phyloP scores from a whole-genome alignment of 345 rosid species.

The Sonneratia caseolaris region DNA sequence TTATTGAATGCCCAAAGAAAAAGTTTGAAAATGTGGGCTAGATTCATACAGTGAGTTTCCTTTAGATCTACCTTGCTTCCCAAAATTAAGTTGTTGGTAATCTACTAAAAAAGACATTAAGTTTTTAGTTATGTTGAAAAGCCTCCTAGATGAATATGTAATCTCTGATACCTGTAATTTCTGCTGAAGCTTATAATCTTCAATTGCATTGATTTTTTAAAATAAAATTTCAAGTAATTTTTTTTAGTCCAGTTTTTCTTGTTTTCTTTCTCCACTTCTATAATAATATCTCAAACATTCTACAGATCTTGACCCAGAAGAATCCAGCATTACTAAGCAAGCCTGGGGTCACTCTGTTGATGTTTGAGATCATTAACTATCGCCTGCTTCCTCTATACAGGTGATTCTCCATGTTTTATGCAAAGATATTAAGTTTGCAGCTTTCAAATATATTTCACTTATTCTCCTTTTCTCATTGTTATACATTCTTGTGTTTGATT shows the following conservation, averaged over 20 bases:
- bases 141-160: neutral
- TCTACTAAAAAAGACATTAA: neutral
- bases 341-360: conserved; percentile 84
- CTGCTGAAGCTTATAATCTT: neutral
- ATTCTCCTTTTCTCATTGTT: neutral
- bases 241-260: neutral
- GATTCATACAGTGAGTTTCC: neutral
- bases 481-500: conserved; percentile 8
- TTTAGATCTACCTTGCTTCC: neutral
- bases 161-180: neutral
- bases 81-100: no score
- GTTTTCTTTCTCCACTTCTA: neutral
- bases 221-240: neutral
- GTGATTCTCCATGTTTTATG: conserved; percentile 23
- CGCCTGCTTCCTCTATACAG: conserved; percentile 96
- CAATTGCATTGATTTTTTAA: neutral
- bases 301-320: conserved; percentile 89
- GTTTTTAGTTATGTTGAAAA: neutral
- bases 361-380: conserved; percentile 87
- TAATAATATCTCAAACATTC: conserved; percentile 5
- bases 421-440: neutral
- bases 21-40: neutral
- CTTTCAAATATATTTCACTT: neutral
- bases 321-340: conserved; percentile 72
- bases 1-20: no score